phyloP scores from a whole-genome alignment of 2,329 filamentous ascomycete species.

The Ophiostoma sp. region DNA sequence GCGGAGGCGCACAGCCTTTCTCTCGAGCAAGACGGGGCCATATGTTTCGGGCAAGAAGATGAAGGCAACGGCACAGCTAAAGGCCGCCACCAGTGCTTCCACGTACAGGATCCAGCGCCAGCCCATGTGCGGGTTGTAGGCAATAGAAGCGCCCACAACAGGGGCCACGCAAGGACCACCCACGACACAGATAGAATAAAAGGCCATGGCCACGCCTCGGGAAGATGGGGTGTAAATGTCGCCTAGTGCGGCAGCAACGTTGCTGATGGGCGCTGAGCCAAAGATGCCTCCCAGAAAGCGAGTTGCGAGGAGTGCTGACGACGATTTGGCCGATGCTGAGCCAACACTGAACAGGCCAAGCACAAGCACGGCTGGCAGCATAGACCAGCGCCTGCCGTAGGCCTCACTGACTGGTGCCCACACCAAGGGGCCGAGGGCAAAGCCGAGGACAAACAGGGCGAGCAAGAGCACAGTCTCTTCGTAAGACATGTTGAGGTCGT shows the following conservation, averaged over 20 bases:
- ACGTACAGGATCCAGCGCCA: slow-evolving; percentile 37
- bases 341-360: slow-evolving; percentile 49
- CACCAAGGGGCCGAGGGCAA: slow-evolving; percentile 43
- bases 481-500: slow-evolving; percentile 43
- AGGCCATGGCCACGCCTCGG: slow-evolving; percentile 54
- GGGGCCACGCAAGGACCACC: slow-evolving; percentile 45
- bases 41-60: slow-evolving; percentile 39
- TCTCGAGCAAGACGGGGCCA: slow-evolving; percentile 49
- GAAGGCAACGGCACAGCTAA: slow-evolving; percentile 31
- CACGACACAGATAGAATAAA: slow-evolving; percentile 42
- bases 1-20: slow-evolving; percentile 53
- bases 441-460: slow-evolving; percentile 47
- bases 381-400: slow-evolving; percentile 46
- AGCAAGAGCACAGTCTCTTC: slow-evolving; percentile 49
- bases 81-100: slow-evolving; percentile 32
- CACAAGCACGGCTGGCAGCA: slow-evolving; percentile 45
- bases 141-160: slow-evolving; percentile 43
- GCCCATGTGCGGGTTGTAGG: slow-evolving; percentile 31
- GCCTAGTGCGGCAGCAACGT: slow-evolving; percentile 62
- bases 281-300: slow-evolving; percentile 67
- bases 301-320: slow-evolving; percentile 61
- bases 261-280: slow-evolving; percentile 64
- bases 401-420: slow-evolving; percentile 48
- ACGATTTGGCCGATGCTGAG: slow-evolving; percentile 46
- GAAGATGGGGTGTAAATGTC: slow-evolving; percentile 60